Base-by-base conservation (phyloP, 495 filamentous ascomycete genomes). In the Lepidopterella palustris region DNA sequence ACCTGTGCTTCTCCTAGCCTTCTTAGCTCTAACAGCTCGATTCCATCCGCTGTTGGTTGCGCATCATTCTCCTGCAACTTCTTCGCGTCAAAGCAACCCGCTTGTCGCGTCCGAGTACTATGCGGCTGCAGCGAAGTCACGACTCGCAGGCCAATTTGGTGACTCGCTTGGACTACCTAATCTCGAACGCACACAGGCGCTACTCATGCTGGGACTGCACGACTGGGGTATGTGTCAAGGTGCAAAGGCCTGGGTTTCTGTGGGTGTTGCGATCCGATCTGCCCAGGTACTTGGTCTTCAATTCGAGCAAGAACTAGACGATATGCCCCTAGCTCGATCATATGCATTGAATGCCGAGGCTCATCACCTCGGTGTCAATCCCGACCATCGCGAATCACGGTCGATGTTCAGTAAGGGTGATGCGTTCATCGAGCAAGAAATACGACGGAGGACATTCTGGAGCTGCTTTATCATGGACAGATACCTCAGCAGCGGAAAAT, bases 381-480 rank as follows among this genome's bases (percentile, higher is more conserved):
- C 23, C 45, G 59, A 35, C 53, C 55, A 21, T 52, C 65, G 11
- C 61, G 51, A 10, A 47, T 40, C 13, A 59, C 65, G 51, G 55
- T 66, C 26, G 66, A 32, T 28, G 21, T 23, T 54, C 10, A 32
- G 62, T 39, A 70, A 71, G 45, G 42, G 63, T 25, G 80, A 87
- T 49, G 75, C 80, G 32, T 77, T 85, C 32, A 84, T 89, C 35
- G 77, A 84, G 6, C 86, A 86, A 64, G 90, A 95, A 72, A 82
- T 90, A 15, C 80, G 83, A 65, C 82, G 90, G 31, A 84, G 90
- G 25, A 92, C 89, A 4, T 90, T 92, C 70, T 96, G 88, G 80
- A 88, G 88, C 56, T 89, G 88, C 61, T 88, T 92, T 63, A 84
- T 92, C 53, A 79, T 95, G 60, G 90, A 96, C 68, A 81, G 89